Conservation (phyloP, 2,329 filamentous ascomycete species). For the Beauveria medogensis region DNA sequence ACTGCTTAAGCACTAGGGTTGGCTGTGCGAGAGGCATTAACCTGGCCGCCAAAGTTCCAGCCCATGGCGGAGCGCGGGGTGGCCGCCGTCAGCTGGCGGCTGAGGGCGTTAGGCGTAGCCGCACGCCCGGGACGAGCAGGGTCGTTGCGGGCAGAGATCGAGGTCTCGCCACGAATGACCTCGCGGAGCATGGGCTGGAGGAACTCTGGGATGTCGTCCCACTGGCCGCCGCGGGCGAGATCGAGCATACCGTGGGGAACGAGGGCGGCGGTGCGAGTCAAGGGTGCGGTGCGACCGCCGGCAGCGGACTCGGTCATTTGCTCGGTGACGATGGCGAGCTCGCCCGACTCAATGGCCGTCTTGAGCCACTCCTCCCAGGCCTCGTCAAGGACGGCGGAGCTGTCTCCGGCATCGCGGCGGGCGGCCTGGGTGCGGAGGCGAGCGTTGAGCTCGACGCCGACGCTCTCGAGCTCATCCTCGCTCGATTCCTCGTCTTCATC, state of each 20-base stretch:
- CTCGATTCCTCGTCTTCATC: conserved; percentile 25
- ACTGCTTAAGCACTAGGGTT: conserved; percentile 1
- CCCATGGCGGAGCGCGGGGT: conserved; percentile 3
- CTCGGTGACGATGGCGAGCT: conserved; percentile 40
- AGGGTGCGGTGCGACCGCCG: conserved; percentile 19
- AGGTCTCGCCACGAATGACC: conserved; percentile 33
- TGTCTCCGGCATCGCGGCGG: conserved; percentile 52
- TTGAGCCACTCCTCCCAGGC: conserved; percentile 72
- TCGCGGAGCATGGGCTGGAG: conserved; percentile 45
- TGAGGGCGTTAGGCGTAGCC: conserved; percentile 10
- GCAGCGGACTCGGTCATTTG: conserved; percentile 26
- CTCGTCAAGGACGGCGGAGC: conserved; percentile 53
- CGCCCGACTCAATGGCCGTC: conserved; percentile 57
- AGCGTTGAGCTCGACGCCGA: conserved; percentile 55
- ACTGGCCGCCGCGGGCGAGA: conserved; percentile 47
- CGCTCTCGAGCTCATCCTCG: conserved; percentile 35
- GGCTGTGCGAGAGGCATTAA: not conserved
- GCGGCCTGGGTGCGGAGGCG: conserved; percentile 57
- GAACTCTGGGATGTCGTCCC: conserved; percentile 49
- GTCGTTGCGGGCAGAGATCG: conserved; percentile 10
- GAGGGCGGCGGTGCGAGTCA: conserved; percentile 26
- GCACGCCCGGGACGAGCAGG: conserved; percentile 9
- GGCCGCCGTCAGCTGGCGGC: conserved; percentile 12
- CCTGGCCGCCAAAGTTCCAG: conserved; percentile 3
- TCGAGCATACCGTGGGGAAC: conserved; percentile 45